Base-by-base conservation (phyloP, 129 eudicot species). In the Solidago caesia region DNA sequence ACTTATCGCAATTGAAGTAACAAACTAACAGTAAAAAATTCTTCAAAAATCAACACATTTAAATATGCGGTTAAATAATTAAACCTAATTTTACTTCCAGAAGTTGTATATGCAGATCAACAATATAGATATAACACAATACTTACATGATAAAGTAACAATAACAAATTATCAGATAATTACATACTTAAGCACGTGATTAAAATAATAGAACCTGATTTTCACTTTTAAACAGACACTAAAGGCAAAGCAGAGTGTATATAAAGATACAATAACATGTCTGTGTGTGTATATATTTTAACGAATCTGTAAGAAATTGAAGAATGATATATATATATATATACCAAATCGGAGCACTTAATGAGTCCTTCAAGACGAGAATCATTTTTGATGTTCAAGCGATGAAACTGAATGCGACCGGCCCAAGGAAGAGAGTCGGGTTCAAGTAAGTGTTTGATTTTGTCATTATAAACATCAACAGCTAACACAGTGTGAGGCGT, bases 281-380 rank as follows among this genome's bases (percentile, higher is more conserved):
- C 21, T 21, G 39, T 33, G 39, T 0, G 39, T 33, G 39, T 33
- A 33, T 9, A 49, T 48, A 48, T 4, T 4, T 4, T 48, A 67
- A 79, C 58, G 46, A 7, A 68, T 68, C 39, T 67, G 33, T 8
- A 58, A 45, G 68, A 14, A 49, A 66, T 29, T 29, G 59, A 75
- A 42, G 33, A 61, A 16, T 25, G 5, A 51, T 10, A 33, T 2
- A 33, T 33, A 33, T 33, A 51, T 51, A 53, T 53, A 53, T 12
- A 53, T 85, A 94, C 98, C 81, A 94, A 97, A 94, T 94, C 97
- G 15, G 97, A 86, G 89, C 90, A 88, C 76, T 88, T 89, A 64
- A 91, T 85, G 63, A 94, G 93, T 43, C 99, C 99, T 94, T 94
- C 99, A 7, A 94, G 97, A 45, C 99, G 89, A 13, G 99, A 91